A percentile compares a stretch with the other conserved stretches of the same genome.
Conservation (phyloP, 768 basidiomycete genomes). For the Cantharellus cinnabarinus region DNA sequence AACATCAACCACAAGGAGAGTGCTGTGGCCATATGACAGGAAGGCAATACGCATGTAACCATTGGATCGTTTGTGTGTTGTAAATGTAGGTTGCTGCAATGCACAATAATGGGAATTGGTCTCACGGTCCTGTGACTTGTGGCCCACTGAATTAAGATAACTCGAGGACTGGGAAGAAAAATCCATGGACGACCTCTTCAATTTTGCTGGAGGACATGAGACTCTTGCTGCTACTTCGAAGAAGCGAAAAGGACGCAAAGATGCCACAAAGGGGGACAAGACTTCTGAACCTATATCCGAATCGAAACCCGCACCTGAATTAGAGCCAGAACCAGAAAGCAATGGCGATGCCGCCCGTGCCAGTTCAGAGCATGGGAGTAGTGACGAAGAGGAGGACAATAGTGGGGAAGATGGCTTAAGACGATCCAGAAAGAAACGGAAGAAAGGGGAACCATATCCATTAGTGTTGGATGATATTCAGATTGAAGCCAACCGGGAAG, state of each 20-base stretch:
- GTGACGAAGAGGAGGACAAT: neutral
- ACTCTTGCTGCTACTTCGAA: neutral
- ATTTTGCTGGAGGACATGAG: neutral
- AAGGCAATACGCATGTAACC: too few relatives aligned
- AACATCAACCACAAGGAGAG: too few relatives aligned
- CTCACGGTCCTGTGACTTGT: too few relatives aligned
- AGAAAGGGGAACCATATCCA: slow-evolving; percentile 13
- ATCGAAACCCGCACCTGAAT: neutral
- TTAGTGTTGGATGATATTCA: slow-evolving; percentile 86
- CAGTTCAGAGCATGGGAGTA: neutral
- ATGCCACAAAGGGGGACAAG: neutral
- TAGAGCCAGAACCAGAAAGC: neutral
- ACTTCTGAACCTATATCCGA: neutral
- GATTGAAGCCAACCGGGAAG: slow-evolving; percentile 80
- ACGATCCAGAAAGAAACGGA: neutral
- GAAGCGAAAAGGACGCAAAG: neutral
- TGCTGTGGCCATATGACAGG: too few relatives aligned
- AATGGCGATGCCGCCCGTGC: neutral
- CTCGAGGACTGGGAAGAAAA: too few relatives aligned
- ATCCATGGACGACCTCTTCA: neutral
- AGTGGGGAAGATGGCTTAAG: neutral
- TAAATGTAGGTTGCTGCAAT: too few relatives aligned
- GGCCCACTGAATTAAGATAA: too few relatives aligned
- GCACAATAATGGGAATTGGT: too few relatives aligned
- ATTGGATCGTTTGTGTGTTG: too few relatives aligned